Percentiles rank a stretch among this genome's conserved stretches.
Conservation (phyloP, 495 filamentous ascomycete genomes). For the Talaromyces nanjingensis region DNA sequence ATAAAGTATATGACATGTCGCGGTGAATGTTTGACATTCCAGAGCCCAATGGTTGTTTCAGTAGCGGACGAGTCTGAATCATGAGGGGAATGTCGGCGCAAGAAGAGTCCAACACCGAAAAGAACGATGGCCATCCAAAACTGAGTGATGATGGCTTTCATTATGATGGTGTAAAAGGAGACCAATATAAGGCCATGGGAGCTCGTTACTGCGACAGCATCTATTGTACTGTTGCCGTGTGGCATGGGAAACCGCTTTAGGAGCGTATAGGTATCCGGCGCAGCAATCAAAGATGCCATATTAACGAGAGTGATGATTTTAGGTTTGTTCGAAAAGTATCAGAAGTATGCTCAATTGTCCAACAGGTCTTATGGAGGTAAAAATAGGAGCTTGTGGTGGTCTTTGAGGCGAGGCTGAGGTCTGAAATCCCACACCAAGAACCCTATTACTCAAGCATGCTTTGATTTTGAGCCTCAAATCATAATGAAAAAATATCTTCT, state of each 20-base stretch:
- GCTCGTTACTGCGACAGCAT: conserved; percentile 3
- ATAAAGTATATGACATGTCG: conserved; percentile 7
- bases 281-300: not conserved
- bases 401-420: not conserved
- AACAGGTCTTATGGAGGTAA: not conserved
- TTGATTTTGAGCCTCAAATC: not conserved
- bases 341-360: not conserved
- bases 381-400: not conserved
- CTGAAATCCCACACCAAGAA: not conserved
- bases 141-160: conserved; percentile 12
- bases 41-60: conserved; percentile 11
- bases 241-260: conserved; percentile 12
- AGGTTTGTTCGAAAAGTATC: not conserved
- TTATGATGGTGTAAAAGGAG: conserved; percentile 15
- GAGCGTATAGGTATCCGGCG: conserved; percentile 6
- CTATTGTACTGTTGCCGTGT: conserved; percentile 3
- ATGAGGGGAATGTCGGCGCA: conserved; percentile 6
- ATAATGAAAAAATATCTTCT: not conserved
- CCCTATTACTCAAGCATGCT: not conserved
- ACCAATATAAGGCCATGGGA: conserved; percentile 9
- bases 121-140: conserved; percentile 14
- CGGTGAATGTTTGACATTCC: conserved; percentile 14
- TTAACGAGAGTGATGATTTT: not conserved
- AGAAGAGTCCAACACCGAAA: conserved; percentile 10
- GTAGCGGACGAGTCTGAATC: conserved; percentile 6